These are phyloP conservation scores for Myxozyma vanderwaltii DNA, from an alignment of 805 yeast genomes.

Conservation along the genomic window DNA sequence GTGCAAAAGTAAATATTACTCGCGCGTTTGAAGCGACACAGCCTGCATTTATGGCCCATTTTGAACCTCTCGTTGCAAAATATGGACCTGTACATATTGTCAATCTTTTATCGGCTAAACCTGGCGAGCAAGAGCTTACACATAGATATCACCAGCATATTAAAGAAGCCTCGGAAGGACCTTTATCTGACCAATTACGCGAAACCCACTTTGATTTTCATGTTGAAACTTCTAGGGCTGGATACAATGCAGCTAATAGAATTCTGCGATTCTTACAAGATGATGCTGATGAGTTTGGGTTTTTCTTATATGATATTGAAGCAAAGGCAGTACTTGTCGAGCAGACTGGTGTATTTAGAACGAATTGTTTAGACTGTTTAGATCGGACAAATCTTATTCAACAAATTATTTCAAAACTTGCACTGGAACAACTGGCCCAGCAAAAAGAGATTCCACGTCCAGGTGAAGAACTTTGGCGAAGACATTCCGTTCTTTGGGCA, in stretches of 20 bases:
- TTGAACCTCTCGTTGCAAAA: constrained; percentile 63
- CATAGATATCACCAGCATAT: constrained; percentile 66
- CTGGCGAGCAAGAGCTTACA: constrained; percentile 74
- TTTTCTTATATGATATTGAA: constrained; percentile 68
- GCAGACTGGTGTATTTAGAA: constrained; percentile 89
- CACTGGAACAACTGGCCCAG: constrained; percentile 51
- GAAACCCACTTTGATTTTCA: constrained; percentile 93
- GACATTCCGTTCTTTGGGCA: constrained; percentile 92
- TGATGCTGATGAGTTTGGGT: constrained; percentile 77
- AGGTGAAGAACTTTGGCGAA: constrained; percentile 58
- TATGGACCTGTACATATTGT: constrained; percentile 89
- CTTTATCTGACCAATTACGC: constrained; percentile 46
- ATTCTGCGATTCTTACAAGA: constrained; percentile 65
- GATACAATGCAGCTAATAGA: constrained; percentile 74
- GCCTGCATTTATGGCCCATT: constrained; percentile 84
- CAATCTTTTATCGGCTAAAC: constrained; percentile 79
- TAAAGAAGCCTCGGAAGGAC: constrained; percentile 43
- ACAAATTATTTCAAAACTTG: constrained; percentile 73
- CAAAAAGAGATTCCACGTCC: constrained; percentile 42
- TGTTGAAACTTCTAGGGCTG: constrained; percentile 81
- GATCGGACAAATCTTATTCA: constrained; percentile 88
- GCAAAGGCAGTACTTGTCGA: constrained; percentile 60
- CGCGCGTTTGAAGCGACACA: constrained; percentile 90
- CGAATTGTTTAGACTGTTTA: constrained; percentile 91
- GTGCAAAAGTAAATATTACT: constrained; percentile 86